These are phyloP conservation scores for Rhodotorula toruloides DNA, from an alignment of 768 basidiomycete genomes.

Conservation along the genomic window DNA sequence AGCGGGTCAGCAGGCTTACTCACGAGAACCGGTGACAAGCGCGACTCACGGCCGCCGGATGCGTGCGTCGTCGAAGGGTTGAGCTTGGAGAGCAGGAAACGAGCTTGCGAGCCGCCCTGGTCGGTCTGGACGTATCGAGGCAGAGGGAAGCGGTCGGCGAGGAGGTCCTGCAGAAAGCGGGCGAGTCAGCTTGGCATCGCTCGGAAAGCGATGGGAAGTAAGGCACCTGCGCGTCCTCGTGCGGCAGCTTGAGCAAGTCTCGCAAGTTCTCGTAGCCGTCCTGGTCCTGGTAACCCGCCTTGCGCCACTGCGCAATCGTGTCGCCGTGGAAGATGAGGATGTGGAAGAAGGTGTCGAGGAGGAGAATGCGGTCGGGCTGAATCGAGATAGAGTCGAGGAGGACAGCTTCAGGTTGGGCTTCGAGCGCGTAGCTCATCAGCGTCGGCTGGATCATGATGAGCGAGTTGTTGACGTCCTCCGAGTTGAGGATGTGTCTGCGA, in stretches of 20 bases:
- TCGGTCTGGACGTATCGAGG: slow-evolving; percentile 97
- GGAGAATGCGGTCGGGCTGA: slow-evolving; percentile 89
- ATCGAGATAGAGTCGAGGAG: slow-evolving; percentile 95
- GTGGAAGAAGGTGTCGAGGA: slow-evolving; percentile 99
- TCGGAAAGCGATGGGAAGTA: background rate
- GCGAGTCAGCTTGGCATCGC: background rate
- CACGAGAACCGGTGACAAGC: background rate
- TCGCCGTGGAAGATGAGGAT: slow-evolving; percentile 99
- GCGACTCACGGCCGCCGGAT: slow-evolving; percentile 51
- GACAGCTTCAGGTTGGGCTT: slow-evolving; percentile 84
- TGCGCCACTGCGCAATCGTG: slow-evolving; percentile 93
- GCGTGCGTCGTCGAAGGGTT: slow-evolving; percentile 98
- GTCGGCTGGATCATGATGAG: slow-evolving; percentile 99
- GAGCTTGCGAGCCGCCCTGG: slow-evolving; percentile 93
- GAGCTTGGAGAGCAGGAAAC: slow-evolving; percentile 92
- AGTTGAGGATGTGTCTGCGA: slow-evolving; percentile 79
- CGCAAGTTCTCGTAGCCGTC: slow-evolving; percentile 99
- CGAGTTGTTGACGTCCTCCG: slow-evolving; percentile 98
- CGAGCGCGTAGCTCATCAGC: slow-evolving; percentile 95
- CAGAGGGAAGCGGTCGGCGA: slow-evolving; percentile 92
- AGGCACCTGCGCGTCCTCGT: slow-evolving; percentile 61
- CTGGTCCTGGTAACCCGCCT: slow-evolving; percentile 96
- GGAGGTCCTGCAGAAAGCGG: slow-evolving; percentile 63
- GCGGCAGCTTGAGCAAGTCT: slow-evolving; percentile 78
- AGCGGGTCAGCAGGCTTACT: background rate